A percentile compares a stretch with the other conserved stretches of the same genome.
phyloP scores from a whole-genome alignment of 2,329 filamentous ascomycete species.

The Tolypocladium tropicale region DNA sequence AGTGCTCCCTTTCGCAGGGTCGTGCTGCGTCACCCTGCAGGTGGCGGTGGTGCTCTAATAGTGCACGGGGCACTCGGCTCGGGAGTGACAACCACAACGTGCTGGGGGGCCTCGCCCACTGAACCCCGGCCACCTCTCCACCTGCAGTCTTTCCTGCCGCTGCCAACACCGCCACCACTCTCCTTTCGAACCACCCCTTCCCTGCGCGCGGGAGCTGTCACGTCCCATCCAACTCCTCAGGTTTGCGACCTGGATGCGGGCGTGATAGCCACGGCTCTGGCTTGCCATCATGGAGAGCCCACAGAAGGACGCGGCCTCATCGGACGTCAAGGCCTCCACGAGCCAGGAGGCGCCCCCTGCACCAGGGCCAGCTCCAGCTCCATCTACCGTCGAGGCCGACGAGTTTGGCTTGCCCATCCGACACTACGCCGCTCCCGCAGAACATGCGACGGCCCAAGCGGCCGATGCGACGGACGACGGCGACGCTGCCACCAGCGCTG shows the following conservation, averaged over 20 bases:
- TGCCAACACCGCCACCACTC: constrained; percentile 1
- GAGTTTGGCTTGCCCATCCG: constrained; percentile 62
- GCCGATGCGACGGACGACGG: neutral
- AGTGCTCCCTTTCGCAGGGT: neutral
- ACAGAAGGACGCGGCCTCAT: constrained; percentile 14
- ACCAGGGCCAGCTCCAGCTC: constrained; percentile 13
- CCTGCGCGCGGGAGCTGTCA: constrained; percentile 6
- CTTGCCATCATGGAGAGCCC: constrained; percentile 8
- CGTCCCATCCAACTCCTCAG: constrained; percentile 11
- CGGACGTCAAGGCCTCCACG: constrained; percentile 7
- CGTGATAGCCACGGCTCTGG: constrained; percentile 7
- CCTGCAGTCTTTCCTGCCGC: neutral
- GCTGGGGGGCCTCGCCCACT: neutral
- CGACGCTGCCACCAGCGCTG: neutral
- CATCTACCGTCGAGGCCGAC: constrained; percentile 41
- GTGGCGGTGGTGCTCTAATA: neutral
- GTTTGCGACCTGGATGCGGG: constrained; percentile 14
- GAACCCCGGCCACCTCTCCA: neutral
- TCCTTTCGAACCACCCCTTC: constrained; percentile 4
- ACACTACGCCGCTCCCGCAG: constrained; percentile 29
- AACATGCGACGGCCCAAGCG: constrained; percentile 8
- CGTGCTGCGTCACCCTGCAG: neutral
- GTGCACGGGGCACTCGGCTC: neutral
- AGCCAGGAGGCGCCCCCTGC: constrained; percentile 12
- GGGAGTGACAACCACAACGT: no score